phyloP scores from a whole-genome alignment of 208 protist genomes.

The Trypanosoma congolense region DNA sequence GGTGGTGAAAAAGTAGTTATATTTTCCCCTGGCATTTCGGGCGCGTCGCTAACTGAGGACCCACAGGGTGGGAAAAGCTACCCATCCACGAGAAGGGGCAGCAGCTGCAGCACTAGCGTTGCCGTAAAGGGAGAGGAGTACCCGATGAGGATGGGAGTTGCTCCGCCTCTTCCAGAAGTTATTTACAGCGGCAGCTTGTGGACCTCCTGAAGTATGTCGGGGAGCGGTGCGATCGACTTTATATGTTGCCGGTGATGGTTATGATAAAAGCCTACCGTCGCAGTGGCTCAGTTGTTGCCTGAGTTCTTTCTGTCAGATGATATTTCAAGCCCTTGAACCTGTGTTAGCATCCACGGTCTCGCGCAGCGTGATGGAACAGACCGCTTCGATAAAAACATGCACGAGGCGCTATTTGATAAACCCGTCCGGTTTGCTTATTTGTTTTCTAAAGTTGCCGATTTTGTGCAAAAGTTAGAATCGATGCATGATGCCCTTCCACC shows the following conservation, averaged over 20 bases:
- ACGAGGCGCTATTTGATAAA: slow-evolving; percentile 53
- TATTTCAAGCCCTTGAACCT: slow-evolving; percentile 56
- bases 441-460: slow-evolving; percentile 75
- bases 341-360: slow-evolving; percentile 54
- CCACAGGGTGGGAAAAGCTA: background rate
- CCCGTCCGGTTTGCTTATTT: slow-evolving; percentile 72
- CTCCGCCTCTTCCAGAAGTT: too few relatives aligned
- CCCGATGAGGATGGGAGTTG: too few relatives aligned
- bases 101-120: background rate
- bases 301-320: slow-evolving; percentile 63
- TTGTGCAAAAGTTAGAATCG: slow-evolving; percentile 67
- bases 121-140: background rate
- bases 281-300: slow-evolving; percentile 17
- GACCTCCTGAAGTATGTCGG: slow-evolving; percentile 49
- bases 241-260: slow-evolving; percentile 67
- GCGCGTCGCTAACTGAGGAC: slow-evolving; percentile 1
- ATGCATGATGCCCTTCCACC: slow-evolving; percentile 59
- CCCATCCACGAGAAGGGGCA: background rate
- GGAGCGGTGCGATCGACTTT: slow-evolving; percentile 79
- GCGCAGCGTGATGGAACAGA: slow-evolving; percentile 80
- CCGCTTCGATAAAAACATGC: slow-evolving; percentile 72
- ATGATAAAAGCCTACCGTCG: slow-evolving; percentile 68
- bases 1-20: slow-evolving; percentile 35
- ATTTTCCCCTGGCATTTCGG: slow-evolving; percentile 1
- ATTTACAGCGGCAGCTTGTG: slow-evolving; percentile 45